phyloP scores from a whole-genome alignment of 139 green algal species.

The Volvox africanus region DNA sequence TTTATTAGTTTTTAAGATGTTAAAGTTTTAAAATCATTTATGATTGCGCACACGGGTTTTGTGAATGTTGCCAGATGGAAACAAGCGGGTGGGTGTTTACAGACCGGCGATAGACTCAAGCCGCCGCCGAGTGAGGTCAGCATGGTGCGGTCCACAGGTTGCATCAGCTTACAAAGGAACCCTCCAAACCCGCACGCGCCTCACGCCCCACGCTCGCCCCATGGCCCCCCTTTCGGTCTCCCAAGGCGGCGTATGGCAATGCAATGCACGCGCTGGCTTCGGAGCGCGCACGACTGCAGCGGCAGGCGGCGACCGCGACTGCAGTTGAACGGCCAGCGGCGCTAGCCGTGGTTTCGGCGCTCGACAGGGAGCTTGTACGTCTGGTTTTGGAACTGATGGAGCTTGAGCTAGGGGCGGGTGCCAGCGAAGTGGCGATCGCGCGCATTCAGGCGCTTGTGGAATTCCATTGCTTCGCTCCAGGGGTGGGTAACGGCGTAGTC shows the following conservation, averaged over 20 bases:
- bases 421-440: conserved; percentile 73
- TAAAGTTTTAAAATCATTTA: too few relatives aligned
- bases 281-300: conserved; percentile 18
- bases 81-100: too few relatives aligned
- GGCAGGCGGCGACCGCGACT: conserved; percentile 9
- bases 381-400: conserved; percentile 54
- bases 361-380: conserved; percentile 58
- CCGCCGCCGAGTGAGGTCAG: too few relatives aligned
- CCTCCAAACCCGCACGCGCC: too few relatives aligned
- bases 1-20: too few relatives aligned
- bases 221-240: background rate
- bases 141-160: too few relatives aligned
- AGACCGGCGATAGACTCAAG: too few relatives aligned
- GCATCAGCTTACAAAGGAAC: too few relatives aligned
- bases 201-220: background rate
- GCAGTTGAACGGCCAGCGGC: background rate
- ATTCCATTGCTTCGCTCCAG: conserved; percentile 78
- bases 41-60: too few relatives aligned
- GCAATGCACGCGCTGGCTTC: conserved; percentile 59
- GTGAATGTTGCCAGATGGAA: too few relatives aligned
- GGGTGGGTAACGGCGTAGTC: conserved; percentile 12
- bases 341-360: background rate
- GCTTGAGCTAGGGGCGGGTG: conserved; percentile 67
- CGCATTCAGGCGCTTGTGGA: conserved; percentile 77
- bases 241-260: conserved; percentile 37